phyloP scores from a whole-genome alignment of 768 basidiomycete genomes.

The Boletus rufocinnamomeus region DNA sequence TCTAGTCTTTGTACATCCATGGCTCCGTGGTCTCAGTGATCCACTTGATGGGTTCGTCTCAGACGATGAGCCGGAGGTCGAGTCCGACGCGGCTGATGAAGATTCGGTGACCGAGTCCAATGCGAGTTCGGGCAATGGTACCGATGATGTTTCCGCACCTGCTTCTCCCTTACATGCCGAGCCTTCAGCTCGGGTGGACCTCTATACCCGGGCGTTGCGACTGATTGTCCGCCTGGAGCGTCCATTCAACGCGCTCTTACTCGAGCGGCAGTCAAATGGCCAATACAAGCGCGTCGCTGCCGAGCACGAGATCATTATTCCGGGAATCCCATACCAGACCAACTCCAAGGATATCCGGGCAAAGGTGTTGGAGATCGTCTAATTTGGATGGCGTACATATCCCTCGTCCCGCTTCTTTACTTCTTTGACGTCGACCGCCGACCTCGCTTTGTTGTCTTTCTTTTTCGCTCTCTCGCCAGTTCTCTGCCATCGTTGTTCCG shows the following conservation, averaged over 20 bases:
- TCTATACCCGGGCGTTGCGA: neutral
- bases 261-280: neutral
- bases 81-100: neutral
- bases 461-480: no score
- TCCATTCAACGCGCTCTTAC: constrained; percentile 8
- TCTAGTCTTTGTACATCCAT: constrained; percentile 10
- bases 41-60: neutral
- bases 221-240: constrained; percentile 2
- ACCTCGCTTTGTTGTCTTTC: no score
- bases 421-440: no score
- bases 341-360: no score
- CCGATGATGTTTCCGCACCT: neutral
- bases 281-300: constrained; percentile 23
- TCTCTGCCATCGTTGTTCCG: no score
- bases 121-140: no score
- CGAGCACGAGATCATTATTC: constrained; percentile 1
- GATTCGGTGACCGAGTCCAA: no score
- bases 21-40: constrained; percentile 9
- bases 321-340: neutral
- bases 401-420: no score
- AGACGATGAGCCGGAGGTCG: neutral
- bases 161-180: neutral
- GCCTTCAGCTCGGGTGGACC: neutral
- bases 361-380: no score
- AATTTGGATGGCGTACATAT: no score